Base-by-base conservation (phyloP, 805 yeast species). In the Lipomyces anomalus region DNA sequence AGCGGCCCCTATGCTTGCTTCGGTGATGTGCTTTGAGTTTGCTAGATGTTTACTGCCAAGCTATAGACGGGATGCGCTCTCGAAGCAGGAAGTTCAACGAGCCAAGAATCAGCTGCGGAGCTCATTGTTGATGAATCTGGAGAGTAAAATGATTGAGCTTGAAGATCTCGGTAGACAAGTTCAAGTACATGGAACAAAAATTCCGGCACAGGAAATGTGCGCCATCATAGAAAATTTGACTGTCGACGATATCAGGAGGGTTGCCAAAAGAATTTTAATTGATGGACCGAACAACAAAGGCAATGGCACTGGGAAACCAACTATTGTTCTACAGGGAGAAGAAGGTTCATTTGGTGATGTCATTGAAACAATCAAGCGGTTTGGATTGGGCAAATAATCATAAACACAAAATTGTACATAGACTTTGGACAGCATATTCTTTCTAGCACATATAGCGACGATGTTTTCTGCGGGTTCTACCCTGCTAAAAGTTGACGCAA, bases 111-210 rank as follows among this genome's bases (percentile, higher is more conserved):
- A 90, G 69, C 74, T 92, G 49, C 79, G 85, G 36, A 80, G 92
- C 3, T 83, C 95, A 5, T 69, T 92, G 48, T 72, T 90, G 63
- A 90, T 90, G 95, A 90, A 89, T 59, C 73, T 89, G 38, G 98
- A 92, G 65, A 81, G 92, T 53, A 87, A 84, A 62, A 74, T 90
- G 72, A 94, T 94, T n/a, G 89, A 86, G 60, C 70, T 92, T 45
- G 98, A 92, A 66, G 98, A 92, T 60, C 72, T 89, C 67, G 97
- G 97, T 11, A 79, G 97, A 65, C 98, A 92, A 65, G 79, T 92
- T 22, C 95, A 85, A 65, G 78, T 85, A 38, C 36, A 36, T 11
- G 86, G 87, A 35, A 75, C 75, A 54, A 77, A 84, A 53, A 75
- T 89, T 6, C 78, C 84, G 11, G 81, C 87, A 6, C 68, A 71